These are phyloP conservation scores for Chaetomiaceae sp. DNA, from an alignment of 2,329 filamentous ascomycete genomes.

Conservation along the genomic window DNA sequence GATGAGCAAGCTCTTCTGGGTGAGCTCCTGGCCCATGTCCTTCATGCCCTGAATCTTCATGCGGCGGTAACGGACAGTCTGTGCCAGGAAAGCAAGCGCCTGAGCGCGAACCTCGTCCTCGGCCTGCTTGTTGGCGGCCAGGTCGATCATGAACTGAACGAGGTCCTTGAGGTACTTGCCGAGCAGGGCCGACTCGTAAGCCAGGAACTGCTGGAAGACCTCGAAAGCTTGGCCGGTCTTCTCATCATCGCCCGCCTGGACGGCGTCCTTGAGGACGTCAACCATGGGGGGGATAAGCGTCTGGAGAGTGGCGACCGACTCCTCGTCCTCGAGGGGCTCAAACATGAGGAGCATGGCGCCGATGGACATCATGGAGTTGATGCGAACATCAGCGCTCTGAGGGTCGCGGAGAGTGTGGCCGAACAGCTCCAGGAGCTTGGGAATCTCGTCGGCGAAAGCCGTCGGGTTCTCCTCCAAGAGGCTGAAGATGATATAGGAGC, in stretches of 20 bases:
- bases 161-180: slow-evolving; percentile 84
- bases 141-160: slow-evolving; percentile 87
- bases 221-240: slow-evolving; percentile 88
- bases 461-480: slow-evolving; percentile 84
- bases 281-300: slow-evolving; percentile 83
- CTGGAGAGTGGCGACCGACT: slow-evolving; percentile 70
- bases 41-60: slow-evolving; percentile 91
- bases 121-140: slow-evolving; percentile 69
- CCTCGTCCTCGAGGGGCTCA: slow-evolving; percentile 77
- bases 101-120: slow-evolving; percentile 85
- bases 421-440: slow-evolving; percentile 78
- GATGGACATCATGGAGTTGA: slow-evolving; percentile 90
- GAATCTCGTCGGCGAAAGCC: slow-evolving; percentile 74
- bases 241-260: slow-evolving; percentile 78
- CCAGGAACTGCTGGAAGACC: slow-evolving; percentile 91
- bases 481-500: slow-evolving; percentile 88
- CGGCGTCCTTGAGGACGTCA: slow-evolving; percentile 76
- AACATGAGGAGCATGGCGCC: slow-evolving; percentile 83
- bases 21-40: slow-evolving; percentile 78
- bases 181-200: slow-evolving; percentile 80
- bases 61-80: slow-evolving; percentile 85
- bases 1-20: slow-evolving; percentile 81
- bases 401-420: slow-evolving; percentile 82
- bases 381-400: slow-evolving; percentile 84
- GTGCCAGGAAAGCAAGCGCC: slow-evolving; percentile 89